phyloP scores from a whole-genome alignment of 805 yeast genomes.

The Groenewaldozyma salmanticensis region DNA sequence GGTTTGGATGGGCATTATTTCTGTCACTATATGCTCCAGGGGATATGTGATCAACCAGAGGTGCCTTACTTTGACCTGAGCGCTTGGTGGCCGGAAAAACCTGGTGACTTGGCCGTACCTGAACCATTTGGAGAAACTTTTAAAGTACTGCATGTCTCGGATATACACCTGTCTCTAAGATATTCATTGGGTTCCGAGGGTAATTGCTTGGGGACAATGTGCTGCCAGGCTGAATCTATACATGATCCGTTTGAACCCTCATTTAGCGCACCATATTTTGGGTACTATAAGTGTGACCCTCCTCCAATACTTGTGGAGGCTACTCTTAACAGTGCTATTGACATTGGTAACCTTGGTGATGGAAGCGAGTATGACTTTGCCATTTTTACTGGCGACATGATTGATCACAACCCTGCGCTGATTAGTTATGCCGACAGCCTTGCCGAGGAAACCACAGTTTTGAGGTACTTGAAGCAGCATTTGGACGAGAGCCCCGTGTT shows the following conservation, averaged over 20 bases:
- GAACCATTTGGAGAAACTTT: constrained; percentile 30
- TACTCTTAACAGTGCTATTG: constrained; percentile 38
- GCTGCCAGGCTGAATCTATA: constrained; percentile 47
- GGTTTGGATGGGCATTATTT: constrained; percentile 51
- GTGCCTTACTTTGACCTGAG: constrained; percentile 40
- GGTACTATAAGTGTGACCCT: constrained; percentile 55
- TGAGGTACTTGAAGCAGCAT: constrained; percentile 43
- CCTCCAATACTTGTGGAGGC: constrained; percentile 54
- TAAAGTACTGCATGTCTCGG: constrained; percentile 57
- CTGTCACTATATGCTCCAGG: constrained; percentile 43
- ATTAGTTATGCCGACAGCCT: constrained; percentile 40
- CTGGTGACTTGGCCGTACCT: constrained; percentile 18
- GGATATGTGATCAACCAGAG: constrained; percentile 44
- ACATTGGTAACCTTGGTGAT: constrained; percentile 24
- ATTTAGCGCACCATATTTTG: constrained; percentile 52
- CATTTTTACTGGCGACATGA: constrained; percentile 64
- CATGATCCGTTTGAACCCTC: constrained; percentile 28
- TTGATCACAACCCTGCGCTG: constrained; percentile 50
- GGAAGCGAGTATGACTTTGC: constrained; percentile 41
- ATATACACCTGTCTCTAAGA: constrained; percentile 51
- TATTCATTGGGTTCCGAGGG: constrained; percentile 38
- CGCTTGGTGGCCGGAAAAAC: constrained; percentile 38
- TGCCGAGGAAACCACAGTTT: constrained; percentile 42
- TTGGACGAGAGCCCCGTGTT: constrained; percentile 47
- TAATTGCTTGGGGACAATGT: constrained; percentile 41